Percentiles rank a stretch among this genome's conserved stretches.
Evolutionary conservation across 192 early-diverging fungal species (phyloP).

Genomic region (Podila verticillata): DNA sequence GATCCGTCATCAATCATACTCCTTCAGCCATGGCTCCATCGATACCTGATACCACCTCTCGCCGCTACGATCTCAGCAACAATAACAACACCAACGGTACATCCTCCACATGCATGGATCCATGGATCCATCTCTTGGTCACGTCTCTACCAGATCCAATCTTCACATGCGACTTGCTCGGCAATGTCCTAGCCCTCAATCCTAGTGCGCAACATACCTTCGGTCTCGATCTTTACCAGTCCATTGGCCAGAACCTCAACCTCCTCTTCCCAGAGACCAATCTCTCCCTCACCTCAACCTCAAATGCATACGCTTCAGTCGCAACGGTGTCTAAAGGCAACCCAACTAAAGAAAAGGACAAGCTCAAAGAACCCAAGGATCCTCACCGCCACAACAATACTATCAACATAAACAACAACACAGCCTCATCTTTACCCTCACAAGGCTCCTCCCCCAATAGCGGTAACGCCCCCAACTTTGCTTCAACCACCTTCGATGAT

Average conservation of each 20-base stretch:
- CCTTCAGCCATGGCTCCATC: not conserved
- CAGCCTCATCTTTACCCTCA: too few relatives aligned
- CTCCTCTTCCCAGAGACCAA: slow-evolving; percentile 1
- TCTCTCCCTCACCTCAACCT: not conserved
- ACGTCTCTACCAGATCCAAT: slow-evolving; percentile 31
- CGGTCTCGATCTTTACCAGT: slow-evolving; percentile 27
- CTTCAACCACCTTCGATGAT: not conserved
- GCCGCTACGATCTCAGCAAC: not conserved
- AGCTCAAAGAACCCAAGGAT: too few relatives aligned
- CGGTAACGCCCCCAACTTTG: not conserved
- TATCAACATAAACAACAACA: too few relatives aligned
- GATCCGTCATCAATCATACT: not conserved
- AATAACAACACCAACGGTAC: not conserved
- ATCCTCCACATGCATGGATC: not conserved
- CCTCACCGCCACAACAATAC: too few relatives aligned
- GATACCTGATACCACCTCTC: not conserved
- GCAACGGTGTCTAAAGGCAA: too few relatives aligned
- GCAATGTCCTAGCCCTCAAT: slow-evolving; percentile 36
- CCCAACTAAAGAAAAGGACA: too few relatives aligned
- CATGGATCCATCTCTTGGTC: not conserved
- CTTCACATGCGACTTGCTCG: slow-evolving; percentile 37
- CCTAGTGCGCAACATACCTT: slow-evolving; percentile 22
- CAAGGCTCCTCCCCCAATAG: too few relatives aligned
- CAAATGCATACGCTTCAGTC: not conserved
- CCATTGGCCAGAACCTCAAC: slow-evolving; percentile 37